These are phyloP conservation scores for Claviceps pazoutovae DNA, from an alignment of 2,329 filamentous ascomycete species.

Conservation along the genomic window DNA sequence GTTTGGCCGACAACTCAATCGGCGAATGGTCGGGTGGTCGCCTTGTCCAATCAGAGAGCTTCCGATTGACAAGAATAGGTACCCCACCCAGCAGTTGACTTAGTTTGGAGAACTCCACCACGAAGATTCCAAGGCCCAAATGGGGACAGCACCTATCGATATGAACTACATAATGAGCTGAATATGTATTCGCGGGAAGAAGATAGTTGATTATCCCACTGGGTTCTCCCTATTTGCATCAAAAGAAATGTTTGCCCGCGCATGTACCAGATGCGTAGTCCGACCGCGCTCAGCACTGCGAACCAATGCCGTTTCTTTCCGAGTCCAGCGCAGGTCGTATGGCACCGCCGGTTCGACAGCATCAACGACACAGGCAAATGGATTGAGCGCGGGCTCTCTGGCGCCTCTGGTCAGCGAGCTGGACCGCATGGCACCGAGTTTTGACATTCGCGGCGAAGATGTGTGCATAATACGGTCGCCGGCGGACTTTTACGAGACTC, in stretches of 20 bases:
- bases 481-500: slow-evolving; percentile 75
- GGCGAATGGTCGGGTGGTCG: slow-evolving; percentile 18
- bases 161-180: too few species aligned
- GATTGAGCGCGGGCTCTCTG: slow-evolving; percentile 23
- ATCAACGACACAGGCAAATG: slow-evolving; percentile 14
- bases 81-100: too few species aligned
- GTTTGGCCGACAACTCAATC: slow-evolving; percentile 4
- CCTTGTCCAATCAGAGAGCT: neutral
- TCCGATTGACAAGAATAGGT: neutral
- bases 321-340: slow-evolving; percentile 27
- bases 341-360: slow-evolving; percentile 19
- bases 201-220: too few species aligned
- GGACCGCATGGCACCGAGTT: slow-evolving; percentile 80
- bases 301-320: slow-evolving; percentile 11
- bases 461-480: slow-evolving; percentile 70
- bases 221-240: neutral
- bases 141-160: too few species aligned
- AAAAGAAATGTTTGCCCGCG: slow-evolving; percentile 20
- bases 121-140: too few species aligned
- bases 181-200: too few species aligned
- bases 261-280: slow-evolving; percentile 20
- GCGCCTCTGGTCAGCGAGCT: slow-evolving; percentile 54
- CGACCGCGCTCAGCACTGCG: slow-evolving; percentile 8
- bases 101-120: too few species aligned
- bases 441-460: slow-evolving; percentile 69